Percentiles rank a stretch among this genome's conserved stretches.
Conservation (phyloP, 2,329 filamentous ascomycete genomes). For the Karstenula rhodostoma region DNA sequence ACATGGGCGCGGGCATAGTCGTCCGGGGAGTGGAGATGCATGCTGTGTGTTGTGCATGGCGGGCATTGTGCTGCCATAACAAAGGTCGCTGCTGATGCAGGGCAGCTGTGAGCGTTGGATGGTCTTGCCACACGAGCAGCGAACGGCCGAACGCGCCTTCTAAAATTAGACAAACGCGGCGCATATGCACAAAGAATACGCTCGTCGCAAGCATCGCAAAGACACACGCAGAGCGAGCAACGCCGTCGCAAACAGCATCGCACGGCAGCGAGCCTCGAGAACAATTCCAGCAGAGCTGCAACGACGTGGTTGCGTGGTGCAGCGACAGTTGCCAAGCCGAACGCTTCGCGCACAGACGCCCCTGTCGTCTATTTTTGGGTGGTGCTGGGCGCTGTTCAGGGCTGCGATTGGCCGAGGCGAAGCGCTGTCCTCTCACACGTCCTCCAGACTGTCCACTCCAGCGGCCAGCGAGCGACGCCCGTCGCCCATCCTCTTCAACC, state of each 20-base stretch:
- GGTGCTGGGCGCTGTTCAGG: neutral
- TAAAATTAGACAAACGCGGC: slow-evolving; percentile 1
- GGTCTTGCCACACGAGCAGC: slow-evolving; percentile 8
- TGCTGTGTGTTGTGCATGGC: neutral
- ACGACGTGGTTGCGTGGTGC: slow-evolving; percentile 5
- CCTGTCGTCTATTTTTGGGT: slow-evolving; percentile 11
- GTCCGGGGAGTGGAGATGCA: neutral
- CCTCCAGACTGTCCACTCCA: slow-evolving; percentile 18
- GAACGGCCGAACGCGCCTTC: neutral
- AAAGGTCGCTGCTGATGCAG: slow-evolving; percentile 3
- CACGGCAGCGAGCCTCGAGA: slow-evolving; percentile 2
- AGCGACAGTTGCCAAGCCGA: slow-evolving; percentile 11
- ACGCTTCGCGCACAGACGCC: slow-evolving; percentile 11
- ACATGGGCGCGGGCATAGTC: neutral
- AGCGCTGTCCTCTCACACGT: slow-evolving; percentile 1
- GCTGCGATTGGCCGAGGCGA: slow-evolving; percentile 10
- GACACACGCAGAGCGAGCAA: neutral
- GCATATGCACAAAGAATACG: slow-evolving; percentile 7
- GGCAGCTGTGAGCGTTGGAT: neutral
- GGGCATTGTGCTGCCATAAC: neutral
- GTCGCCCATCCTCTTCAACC: slow-evolving; percentile 35
- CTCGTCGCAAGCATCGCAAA: slow-evolving; percentile 10
- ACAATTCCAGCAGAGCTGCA: slow-evolving; percentile 7
- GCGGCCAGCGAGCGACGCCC: slow-evolving; percentile 27
- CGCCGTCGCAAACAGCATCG: slow-evolving; percentile 4